phyloP scores from a whole-genome alignment of 225 moss, liverwort and hornwort species.

The Straminergon stramineum region DNA sequence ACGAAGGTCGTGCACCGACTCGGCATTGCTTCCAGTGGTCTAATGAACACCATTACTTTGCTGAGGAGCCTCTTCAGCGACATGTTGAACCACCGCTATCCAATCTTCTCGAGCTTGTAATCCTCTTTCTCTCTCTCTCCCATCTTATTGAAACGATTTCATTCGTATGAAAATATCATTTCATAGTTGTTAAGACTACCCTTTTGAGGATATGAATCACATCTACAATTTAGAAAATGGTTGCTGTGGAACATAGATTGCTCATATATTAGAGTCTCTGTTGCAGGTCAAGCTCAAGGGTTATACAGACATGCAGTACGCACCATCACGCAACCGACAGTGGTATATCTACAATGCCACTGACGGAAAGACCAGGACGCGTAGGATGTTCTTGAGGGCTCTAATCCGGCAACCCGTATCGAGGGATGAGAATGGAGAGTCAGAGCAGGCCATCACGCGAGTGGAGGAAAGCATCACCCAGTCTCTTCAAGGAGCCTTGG shows the following conservation, averaged over 20 bases:
- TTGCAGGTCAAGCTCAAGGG: conserved; percentile 88
- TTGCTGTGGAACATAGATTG: background rate
- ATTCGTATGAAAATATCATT: background rate
- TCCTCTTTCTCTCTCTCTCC: background rate
- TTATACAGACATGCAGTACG: conserved; percentile 67
- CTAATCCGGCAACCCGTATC: conserved; percentile 67
- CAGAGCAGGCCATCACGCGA: conserved; percentile 7
- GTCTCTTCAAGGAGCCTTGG: conserved; percentile 77
- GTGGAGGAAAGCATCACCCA: conserved; percentile 47
- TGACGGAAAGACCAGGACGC: conserved; percentile 66
- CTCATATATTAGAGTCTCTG: background rate
- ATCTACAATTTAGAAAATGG: background rate
- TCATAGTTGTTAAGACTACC: too few relatives aligned
- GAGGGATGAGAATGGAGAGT: conserved; percentile 6
- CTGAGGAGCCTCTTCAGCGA: conserved; percentile 88
- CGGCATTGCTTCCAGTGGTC: conserved; percentile 99
- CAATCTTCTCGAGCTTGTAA: conserved; percentile 90
- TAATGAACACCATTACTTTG: conserved; percentile 59
- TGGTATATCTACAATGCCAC: conserved; percentile 85
- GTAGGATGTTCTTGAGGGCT: conserved; percentile 73
- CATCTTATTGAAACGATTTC: background rate
- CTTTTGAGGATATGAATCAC: background rate
- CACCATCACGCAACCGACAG: conserved; percentile 94
- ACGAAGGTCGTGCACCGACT: conserved; percentile 90
- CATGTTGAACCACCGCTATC: conserved; percentile 97